Base-by-base conservation (phyloP, 73 alveolate species). In the Paramecium bursaria region DNA sequence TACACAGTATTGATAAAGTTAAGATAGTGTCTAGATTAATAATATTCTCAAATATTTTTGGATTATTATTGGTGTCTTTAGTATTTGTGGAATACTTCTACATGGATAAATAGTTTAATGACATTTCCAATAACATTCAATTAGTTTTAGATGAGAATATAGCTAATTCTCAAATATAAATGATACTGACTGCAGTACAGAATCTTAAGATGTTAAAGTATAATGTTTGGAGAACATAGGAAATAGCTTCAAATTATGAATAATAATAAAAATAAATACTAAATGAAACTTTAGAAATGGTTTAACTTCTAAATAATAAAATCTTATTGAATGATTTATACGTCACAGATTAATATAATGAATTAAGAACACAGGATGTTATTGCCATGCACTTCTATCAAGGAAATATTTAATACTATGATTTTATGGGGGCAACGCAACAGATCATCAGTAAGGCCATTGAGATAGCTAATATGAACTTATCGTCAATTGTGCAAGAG, bases 361-460 rank as follows among this genome's bases (percentile, higher is more conserved):
- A 31, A 11, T 1, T 67, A n/a, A 67, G 44, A 23, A 1, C 50
- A 31, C 14, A 35, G 19, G 57, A 67, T 67, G 4, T 42, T 10
- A 21, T 39, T 67, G 5, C 23, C 17, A 67, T 67, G 42, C 44
- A 67, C 21, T 67, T 35, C 19, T 10, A 47, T 17, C 6, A 22
- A 4, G 19, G n/a, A 17, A 21, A 11, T 21, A 33, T 15, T 21
- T 21, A 67, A 67, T 17, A 15, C 10, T 67, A 67, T 67, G 82
- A 67, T 67, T 67, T 67, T 42, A 67, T 67, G 82, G 82, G 44
- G 21, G 82, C 82, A 3, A 67, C 82, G 6, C 21, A 67, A 67
- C 44, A 67, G 44, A 67, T 67, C 44, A 67, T 67, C 2, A 67
- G 82, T 19, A 67, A 67, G 21, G 82, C 60, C 0, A 19, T 67